phyloP scores from a whole-genome alignment of 1,284 basidiomycete species.

The Xanthoconium separans region DNA sequence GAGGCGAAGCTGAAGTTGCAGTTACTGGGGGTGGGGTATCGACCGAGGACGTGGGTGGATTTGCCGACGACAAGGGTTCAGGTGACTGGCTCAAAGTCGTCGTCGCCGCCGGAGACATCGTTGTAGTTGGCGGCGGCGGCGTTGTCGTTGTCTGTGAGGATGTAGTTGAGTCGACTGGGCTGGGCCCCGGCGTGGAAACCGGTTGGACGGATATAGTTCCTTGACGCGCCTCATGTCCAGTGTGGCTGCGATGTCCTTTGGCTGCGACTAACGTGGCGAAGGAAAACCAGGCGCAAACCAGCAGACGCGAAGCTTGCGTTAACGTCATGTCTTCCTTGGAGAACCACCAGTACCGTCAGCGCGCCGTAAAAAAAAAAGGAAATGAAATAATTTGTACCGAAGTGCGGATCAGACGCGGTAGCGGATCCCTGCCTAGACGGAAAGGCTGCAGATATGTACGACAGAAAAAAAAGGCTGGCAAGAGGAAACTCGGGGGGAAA shows the following conservation, averaged over 20 bases:
- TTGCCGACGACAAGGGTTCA: neutral
- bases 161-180: slow-evolving; percentile 7
- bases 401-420: neutral
- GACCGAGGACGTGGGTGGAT: neutral
- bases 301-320: neutral
- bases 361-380: neutral
- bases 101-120: slow-evolving; percentile 15
- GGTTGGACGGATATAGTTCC: slow-evolving; percentile 8
- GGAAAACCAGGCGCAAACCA: slow-evolving; percentile 8
- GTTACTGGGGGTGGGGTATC: no score
- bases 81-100: slow-evolving; percentile 3
- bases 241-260: slow-evolving; percentile 3
- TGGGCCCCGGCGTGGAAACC: slow-evolving; percentile 3
- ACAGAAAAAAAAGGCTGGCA: no score
- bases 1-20: no score
- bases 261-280: slow-evolving; percentile 17
- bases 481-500: no score
- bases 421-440: no score
- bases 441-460: neutral
- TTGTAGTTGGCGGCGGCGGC: neutral
- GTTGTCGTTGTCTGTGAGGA: slow-evolving; percentile 1
- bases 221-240: slow-evolving; percentile 26
- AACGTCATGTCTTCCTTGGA: slow-evolving; percentile 15
- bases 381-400: slow-evolving; percentile 1
- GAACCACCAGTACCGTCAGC: neutral